Base-by-base conservation (phyloP, 441 rosid species). In the Populus hybrid region DNA sequence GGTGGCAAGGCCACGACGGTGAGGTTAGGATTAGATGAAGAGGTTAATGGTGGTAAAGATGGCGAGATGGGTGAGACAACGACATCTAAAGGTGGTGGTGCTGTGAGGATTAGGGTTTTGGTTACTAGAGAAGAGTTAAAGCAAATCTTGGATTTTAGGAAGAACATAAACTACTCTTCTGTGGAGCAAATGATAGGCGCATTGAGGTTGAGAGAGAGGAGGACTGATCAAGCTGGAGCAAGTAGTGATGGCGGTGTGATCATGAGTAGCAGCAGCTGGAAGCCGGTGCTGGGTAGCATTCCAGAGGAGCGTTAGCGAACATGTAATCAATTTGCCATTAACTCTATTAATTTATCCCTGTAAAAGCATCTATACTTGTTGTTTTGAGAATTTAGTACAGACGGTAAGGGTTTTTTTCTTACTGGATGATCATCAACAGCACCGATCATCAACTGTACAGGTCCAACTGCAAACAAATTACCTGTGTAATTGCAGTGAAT, bases 261-360 rank as follows among this genome's bases (percentile, higher is more conserved):
- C 20, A 30, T 10, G 53, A 69, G 23, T 6, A 32, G 34, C 34
- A 75, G 74, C 35, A 75, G 30, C 24, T 89, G 92, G 94, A 89
- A 86, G 84, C 95, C 92, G 21, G 76, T 76, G 69, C 80, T 92
- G 80, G 92, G 88, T 78, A 90, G 86, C 84, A 93, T 93, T 79
- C 93, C 94, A 3, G 98, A 92, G 78, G 83, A 88, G 30, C 84
- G 80, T 75, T 86, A 38, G 24, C 11, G 14, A 1, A 3, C 32
- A 30, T 30, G 32, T 32, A 4, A 32, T 32, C 10, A 70, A 40
- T 72, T 59, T 53, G 20, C 20, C 20, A 74, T 1, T 24, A 65
- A 65, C n/a, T 53, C 21, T 18, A 16, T 18, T 2, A 32, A 32
- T 4, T 32, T 18, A 5, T 53, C 61, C n/a, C 21, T 53, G 61